phyloP scores from a whole-genome alignment of 768 basidiomycete species.

The Pleurotus pulmonarius region DNA sequence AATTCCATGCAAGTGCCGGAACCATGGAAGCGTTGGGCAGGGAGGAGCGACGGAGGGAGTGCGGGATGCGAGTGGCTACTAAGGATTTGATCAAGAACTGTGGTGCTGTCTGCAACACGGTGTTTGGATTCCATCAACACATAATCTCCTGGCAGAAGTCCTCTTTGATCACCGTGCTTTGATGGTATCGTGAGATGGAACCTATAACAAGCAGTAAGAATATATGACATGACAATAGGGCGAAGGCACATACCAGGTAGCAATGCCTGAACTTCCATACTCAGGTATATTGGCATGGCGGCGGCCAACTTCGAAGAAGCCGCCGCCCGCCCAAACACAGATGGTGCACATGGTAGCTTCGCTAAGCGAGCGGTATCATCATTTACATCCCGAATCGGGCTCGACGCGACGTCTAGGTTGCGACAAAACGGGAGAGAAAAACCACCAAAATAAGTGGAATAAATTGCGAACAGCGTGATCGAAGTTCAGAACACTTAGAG shows the following conservation, averaged over 20 bases:
- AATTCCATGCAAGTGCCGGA: neutral
- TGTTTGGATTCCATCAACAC: slow-evolving; percentile 1
- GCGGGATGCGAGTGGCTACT: too few relatives aligned
- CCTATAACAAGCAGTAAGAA: neutral
- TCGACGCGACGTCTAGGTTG: too few relatives aligned
- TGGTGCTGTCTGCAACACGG: too few relatives aligned
- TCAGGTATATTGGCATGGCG: neutral
- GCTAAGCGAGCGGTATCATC: slow-evolving; percentile 2
- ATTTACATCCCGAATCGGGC: neutral
- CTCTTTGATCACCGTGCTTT: slow-evolving; percentile 1
- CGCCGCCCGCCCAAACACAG: neutral
- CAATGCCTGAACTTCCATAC: neutral
- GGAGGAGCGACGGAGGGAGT: too few relatives aligned
- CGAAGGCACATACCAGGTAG: neutral
- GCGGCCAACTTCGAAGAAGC: neutral
- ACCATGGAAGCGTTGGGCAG: too few relatives aligned
- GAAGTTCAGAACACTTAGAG: too few relatives aligned
- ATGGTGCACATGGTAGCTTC: slow-evolving; percentile 3
- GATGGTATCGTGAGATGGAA: slow-evolving; percentile 4
- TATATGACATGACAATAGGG: neutral
- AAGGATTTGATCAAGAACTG: too few relatives aligned
- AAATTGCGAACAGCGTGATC: too few relatives aligned
- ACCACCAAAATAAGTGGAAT: neutral
- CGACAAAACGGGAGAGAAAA: neutral
- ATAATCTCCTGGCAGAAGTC: neutral